Conservation (phyloP, 139 green algal species). For the Picochlorum sp. region DNA sequence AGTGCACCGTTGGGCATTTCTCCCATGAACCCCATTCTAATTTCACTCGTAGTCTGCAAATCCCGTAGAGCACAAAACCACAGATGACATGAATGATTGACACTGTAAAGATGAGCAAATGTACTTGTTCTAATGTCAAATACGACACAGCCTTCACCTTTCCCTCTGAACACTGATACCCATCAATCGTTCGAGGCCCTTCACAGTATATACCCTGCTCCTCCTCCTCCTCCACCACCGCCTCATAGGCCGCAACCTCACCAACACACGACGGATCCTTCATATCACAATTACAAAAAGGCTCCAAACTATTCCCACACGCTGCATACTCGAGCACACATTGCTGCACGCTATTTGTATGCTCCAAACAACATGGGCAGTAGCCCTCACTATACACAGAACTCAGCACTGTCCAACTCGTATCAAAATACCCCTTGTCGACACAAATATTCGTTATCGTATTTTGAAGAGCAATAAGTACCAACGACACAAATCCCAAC, state of each 20-base stretch:
- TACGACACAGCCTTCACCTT: slow-evolving; percentile 6
- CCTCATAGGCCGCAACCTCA: neutral
- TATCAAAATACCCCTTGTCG: neutral
- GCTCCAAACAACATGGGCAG: neutral
- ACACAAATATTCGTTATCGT: slow-evolving; percentile 8
- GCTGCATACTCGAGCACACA: slow-evolving; percentile 4
- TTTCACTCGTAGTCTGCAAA: neutral
- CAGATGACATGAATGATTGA: neutral
- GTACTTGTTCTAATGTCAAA: slow-evolving; percentile 10
- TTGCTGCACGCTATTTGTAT: slow-evolving; percentile 3
- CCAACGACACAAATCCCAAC: slow-evolving; percentile 8
- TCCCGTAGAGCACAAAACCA: slow-evolving; percentile 7
- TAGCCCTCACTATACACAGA: neutral
- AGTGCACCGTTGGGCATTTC: neutral
- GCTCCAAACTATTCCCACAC: slow-evolving; percentile 5
- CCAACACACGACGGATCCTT: slow-evolving; percentile 3
- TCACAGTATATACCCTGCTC: neutral
- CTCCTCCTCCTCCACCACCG: too few species aligned
- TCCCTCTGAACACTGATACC: neutral
- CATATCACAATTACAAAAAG: slow-evolving; percentile 13
- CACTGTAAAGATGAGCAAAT: slow-evolving; percentile 6
- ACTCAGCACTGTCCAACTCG: neutral
- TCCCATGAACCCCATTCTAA: slow-evolving; percentile 8
- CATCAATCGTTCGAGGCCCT: neutral
- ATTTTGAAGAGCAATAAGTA: slow-evolving; percentile 8